These are phyloP conservation scores for Exophiala spinifera DNA, from an alignment of 2,329 filamentous ascomycete species.

Conservation along the genomic window DNA sequence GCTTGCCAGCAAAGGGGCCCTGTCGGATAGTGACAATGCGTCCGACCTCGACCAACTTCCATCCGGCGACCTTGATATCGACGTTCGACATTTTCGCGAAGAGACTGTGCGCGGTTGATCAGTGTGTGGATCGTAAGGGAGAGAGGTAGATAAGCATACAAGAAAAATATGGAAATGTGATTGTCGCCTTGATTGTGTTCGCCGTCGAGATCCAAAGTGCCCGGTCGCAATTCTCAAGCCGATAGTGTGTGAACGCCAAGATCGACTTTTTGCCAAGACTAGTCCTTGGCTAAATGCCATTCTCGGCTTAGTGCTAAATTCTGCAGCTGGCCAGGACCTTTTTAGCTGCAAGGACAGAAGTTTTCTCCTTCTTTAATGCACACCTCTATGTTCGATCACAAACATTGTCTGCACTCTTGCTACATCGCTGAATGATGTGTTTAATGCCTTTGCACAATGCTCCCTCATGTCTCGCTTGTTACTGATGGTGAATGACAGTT, in stretches of 20 bases:
- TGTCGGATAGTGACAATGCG: slow-evolving; percentile 89
- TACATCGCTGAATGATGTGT: too few relatives aligned
- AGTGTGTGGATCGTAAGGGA: slow-evolving; percentile 5
- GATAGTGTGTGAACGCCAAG: slow-evolving; percentile 13
- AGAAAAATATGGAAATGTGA: slow-evolving; percentile 11
- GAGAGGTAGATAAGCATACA: slow-evolving; percentile 7
- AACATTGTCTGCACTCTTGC: too few relatives aligned
- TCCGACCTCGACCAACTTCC: slow-evolving; percentile 98
- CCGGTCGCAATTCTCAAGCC: not conserved
- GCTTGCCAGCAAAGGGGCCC: slow-evolving; percentile 76
- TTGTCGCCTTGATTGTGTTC: slow-evolving; percentile 8
- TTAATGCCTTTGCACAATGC: too few relatives aligned
- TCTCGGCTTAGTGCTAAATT: too few relatives aligned
- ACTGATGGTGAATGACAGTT: not conserved
- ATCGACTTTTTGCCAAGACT: slow-evolving; percentile 3
- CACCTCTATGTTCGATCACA: too few relatives aligned
- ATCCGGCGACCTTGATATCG: slow-evolving; percentile 75
- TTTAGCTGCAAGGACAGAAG: too few relatives aligned
- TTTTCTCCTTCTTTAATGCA: too few relatives aligned
- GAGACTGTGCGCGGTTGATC: slow-evolving; percentile 19
- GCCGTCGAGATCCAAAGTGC: not conserved
- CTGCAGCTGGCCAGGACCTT: too few relatives aligned
- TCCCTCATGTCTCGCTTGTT: too few relatives aligned
- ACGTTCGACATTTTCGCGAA: slow-evolving; percentile 66
- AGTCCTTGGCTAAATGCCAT: not conserved